These are phyloP conservation scores for Podaxis sp. DNA, from an alignment of 768 basidiomycete genomes.

Conservation along the genomic window DNA sequence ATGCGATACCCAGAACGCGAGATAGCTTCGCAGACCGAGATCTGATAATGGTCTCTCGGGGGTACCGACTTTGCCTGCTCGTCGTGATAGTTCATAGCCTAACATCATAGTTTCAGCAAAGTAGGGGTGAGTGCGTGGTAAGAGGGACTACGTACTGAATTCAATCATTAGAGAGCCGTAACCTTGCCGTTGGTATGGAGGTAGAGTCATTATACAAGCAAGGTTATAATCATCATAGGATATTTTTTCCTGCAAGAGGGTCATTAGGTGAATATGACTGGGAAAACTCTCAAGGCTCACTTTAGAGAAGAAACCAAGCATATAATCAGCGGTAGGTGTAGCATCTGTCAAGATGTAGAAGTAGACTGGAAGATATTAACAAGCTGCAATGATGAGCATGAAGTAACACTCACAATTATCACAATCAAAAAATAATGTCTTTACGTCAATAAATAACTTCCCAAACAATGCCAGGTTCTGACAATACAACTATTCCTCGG, in stretches of 20 bases:
- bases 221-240: conserved; percentile 98
- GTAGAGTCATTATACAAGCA: conserved; percentile 93
- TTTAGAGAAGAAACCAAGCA: conserved; percentile 72
- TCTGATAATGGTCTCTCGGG: conserved; percentile 96
- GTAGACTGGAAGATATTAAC: conserved; percentile 47
- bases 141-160: conserved; percentile 66
- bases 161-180: conserved; percentile 97
- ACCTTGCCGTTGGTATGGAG: conserved; percentile 85
- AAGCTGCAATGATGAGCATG: not conserved
- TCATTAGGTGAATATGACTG: not conserved
- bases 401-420: conserved; percentile 64
- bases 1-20: conserved; percentile 82
- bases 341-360: conserved; percentile 94
- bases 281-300: conserved; percentile 21
- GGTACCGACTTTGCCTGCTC: conserved; percentile 76
- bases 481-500: conserved; percentile 73
- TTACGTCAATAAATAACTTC: conserved; percentile 98
- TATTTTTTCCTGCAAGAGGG: conserved; percentile 69
- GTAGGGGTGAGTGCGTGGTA: not conserved
- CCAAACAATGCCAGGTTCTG: conserved; percentile 95
- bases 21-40: conserved; percentile 86
- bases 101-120: not conserved
- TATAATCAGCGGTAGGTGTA: conserved; percentile 71
- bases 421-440: conserved; percentile 89
- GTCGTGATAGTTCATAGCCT: conserved; percentile 93